Base-by-base conservation (phyloP, 306 rosid species). In the Ormosia emarginata region DNA sequence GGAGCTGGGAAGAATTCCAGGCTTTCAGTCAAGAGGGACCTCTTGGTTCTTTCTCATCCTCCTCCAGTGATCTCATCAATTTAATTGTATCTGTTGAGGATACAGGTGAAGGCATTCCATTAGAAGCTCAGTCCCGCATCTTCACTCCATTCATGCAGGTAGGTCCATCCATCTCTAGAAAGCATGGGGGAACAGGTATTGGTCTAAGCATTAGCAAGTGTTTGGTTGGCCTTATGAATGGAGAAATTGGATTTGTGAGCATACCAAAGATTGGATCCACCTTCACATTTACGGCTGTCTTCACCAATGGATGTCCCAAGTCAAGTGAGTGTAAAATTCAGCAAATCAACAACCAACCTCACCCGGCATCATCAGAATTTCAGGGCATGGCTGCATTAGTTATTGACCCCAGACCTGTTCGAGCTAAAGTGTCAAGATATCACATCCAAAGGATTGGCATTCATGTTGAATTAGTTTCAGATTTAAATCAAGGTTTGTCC, bases 101-200 rank as follows among this genome's bases (percentile, higher is more conserved):
- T 86, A 95, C 99, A 0, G 99, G 99, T n/a, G 94, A 83, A 18
- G 99, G 99, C 53, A 95, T 95, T 79, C 99, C 99, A 61, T 11
- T 47, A 14, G 98, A 93, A 56, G 83, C 96, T 4, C 98, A 95
- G 77, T 39, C 91, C 34, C 87, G 84, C 43, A 83, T 95, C 67
- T 95, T 93, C 92, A 95, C 92, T 79, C 99, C 97, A 72, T 95
- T 95, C 90, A 95, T 92, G 98, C 99, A 95, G 82, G 98, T 95
- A 44, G 93, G 91, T 74, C 88, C 98, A 53, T 93, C 99, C 56
- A 94, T 89, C 82, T 93, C 97, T 33, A 86, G 98, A 61, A 95
- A 90, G 8, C 94, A 95, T 52, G 99, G 98, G 34, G 99, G 99
- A 80, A 95, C 99, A 3, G 99, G 99, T 73, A 95, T 95, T 71